Conservation (phyloP, 1,139 yeast genomes). For the Meyerozyma smithsonii region DNA sequence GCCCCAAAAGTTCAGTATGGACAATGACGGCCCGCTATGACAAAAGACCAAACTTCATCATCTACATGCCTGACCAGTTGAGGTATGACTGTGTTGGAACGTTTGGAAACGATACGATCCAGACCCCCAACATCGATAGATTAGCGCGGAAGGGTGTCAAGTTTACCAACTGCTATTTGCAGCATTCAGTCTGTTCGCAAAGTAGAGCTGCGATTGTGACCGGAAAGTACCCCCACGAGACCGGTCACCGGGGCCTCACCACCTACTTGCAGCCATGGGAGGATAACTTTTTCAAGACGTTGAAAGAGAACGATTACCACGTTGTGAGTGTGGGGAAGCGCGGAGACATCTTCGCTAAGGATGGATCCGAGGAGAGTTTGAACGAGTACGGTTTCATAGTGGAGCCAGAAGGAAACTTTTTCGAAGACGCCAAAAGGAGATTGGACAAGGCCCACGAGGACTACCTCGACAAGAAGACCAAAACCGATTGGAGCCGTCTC, state of each 20-base stretch:
- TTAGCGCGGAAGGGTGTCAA: constrained; percentile 10
- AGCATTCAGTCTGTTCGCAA: constrained; percentile 14
- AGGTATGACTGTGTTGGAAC: constrained; percentile 13
- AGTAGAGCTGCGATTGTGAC: constrained; percentile 13
- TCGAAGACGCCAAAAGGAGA: not conserved
- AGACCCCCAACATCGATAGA: constrained; percentile 13
- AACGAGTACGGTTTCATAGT: constrained; percentile 13
- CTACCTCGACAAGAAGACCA: not conserved
- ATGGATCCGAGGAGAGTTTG: constrained; percentile 10
- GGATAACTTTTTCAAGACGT: constrained; percentile 12
- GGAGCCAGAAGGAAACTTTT: constrained; percentile 4
- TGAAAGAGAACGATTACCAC: constrained; percentile 12
- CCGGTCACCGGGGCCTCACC: constrained; percentile 12
- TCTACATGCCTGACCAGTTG: constrained; percentile 15
- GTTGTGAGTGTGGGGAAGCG: constrained; percentile 12
- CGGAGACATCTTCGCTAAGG: constrained; percentile 12
- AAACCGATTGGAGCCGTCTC: constrained; percentile 10
- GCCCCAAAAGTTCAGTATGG: not conserved
- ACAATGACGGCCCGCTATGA: not conserved
- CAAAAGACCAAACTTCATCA: constrained; percentile 10
- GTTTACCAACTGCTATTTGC: constrained; percentile 12
- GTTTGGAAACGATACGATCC: constrained; percentile 10
- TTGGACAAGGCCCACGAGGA: not conserved
- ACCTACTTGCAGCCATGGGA: constrained; percentile 11
- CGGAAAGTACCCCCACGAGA: constrained; percentile 12